Evolutionary conservation across 2,329 filamentous ascomycete genomes (phyloP), one percentile per base, ranked within the genome.

Genomic region (Nemania diffusa): DNA sequence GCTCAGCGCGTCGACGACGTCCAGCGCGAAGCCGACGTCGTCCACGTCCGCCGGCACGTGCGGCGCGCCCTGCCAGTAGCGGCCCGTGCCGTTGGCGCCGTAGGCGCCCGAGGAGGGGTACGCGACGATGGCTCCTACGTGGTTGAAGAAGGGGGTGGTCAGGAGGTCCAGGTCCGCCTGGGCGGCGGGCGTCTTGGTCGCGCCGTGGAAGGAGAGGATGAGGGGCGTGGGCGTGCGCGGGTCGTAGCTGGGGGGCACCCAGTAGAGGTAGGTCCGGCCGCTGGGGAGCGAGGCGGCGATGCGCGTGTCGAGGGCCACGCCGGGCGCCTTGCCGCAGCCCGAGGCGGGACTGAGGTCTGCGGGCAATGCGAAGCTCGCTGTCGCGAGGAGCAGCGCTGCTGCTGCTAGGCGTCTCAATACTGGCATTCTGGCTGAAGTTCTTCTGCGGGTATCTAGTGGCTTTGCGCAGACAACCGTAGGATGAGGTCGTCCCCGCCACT

Each of bases 1-100:
- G 22, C 69, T 71, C 8, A 78, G 57, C 13, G 73, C 72, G 24
- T 78, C 75, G 1, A 79, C 68, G 26, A 73, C 69, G 22, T 75
- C 71, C 11, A 51, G 57, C 13, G 71, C 73, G 62, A 71, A 75
- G 2, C 56, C 69, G 17, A 75, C 71, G 27, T 76, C 74, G 63
- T 76, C 65, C 26, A 72, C 73, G n/a, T 62, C 62, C n/a, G 57
- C 48, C n/a, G 64, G 62, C 29, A 62, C 56, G 22, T 64, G 63
- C 13, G 74, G 73, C 4, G 70, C 58, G 20, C 70, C 71, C 56
- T 72, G 62, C 71, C 71, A 73, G 46, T 63, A 70, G n/a, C 64
- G 57, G 20, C 57, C 59, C 3, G 29, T 48, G n/a, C n/a, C n/a
- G 2, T 22, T 57, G 17, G 7, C 42, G 53, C 65, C 69, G 46